Conservation (phyloP, 1,139 yeast species). For the Groenewaldozyma sp. region DNA sequence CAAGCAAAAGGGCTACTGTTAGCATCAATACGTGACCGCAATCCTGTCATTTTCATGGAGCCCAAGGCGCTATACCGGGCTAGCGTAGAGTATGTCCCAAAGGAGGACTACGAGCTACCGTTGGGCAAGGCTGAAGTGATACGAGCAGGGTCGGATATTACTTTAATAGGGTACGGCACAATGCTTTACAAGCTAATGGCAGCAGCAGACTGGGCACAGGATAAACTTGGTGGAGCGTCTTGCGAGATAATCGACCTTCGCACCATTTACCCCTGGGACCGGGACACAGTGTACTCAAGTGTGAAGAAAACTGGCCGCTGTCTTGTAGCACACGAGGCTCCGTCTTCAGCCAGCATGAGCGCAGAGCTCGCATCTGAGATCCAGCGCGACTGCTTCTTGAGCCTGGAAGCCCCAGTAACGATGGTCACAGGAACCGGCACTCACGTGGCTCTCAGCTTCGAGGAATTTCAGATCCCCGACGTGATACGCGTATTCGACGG, state of each 20-base stretch:
- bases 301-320: conserved; percentile 30
- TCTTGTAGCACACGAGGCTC: conserved; percentile 30
- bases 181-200: conserved; percentile 26
- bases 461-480: conserved; percentile 28
- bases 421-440: conserved; percentile 32
- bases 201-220: conserved; percentile 28
- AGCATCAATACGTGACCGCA: conserved; percentile 25
- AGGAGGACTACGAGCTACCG: conserved; percentile 28
- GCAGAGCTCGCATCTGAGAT: conserved; percentile 31
- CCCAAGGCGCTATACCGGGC: conserved; percentile 31
- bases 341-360: conserved; percentile 26
- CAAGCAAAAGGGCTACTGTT: conserved; percentile 31
- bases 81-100: conserved; percentile 29
- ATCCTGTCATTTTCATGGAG: conserved; percentile 32
- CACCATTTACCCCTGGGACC: conserved; percentile 31
- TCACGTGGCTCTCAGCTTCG: conserved; percentile 27
- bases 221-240: conserved; percentile 22
- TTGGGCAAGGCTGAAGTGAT: conserved; percentile 29
- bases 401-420: conserved; percentile 29
- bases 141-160: conserved; percentile 25
- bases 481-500: conserved; percentile 29
- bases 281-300: conserved; percentile 26
- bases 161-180: conserved; percentile 30
- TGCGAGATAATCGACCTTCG: conserved; percentile 30
- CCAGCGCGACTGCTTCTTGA: conserved; percentile 26